These are phyloP conservation scores for Arabidopsis lyrata DNA, from an alignment of 441 rosid genomes.

Conservation along the genomic window DNA sequence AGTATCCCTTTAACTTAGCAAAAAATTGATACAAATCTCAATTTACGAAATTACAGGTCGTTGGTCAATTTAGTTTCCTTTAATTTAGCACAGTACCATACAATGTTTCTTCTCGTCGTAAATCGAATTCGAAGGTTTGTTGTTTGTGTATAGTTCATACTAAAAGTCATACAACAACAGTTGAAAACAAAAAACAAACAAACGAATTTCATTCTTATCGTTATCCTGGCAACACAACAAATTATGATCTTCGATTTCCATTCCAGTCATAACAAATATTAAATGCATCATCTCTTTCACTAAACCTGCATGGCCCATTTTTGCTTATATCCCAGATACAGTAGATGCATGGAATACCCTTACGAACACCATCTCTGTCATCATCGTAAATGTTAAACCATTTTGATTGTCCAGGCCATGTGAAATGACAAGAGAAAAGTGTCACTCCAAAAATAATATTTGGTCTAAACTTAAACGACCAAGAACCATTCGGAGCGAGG, in stretches of 20 bases:
- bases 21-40: not conserved
- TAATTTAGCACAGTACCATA: not conserved
- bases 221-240: too few species aligned
- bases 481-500: slow-evolving; percentile 15
- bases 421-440: slow-evolving; percentile 20
- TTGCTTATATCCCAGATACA: slow-evolving; percentile 13
- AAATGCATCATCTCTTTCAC: too few species aligned
- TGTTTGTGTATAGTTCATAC: too few species aligned
- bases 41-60: not conserved
- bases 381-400: slow-evolving; percentile 29
- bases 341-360: slow-evolving; percentile 1
- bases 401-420: slow-evolving; percentile 13
- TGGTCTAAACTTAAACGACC: slow-evolving; percentile 34
- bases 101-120: not conserved
- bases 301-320: slow-evolving; percentile 14
- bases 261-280: too few species aligned
- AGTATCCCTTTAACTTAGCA: not conserved
- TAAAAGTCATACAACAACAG: too few species aligned
- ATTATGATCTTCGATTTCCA: too few species aligned
- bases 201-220: too few species aligned
- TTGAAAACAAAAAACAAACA: too few species aligned
- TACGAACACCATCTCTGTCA: slow-evolving; percentile 7
- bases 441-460: slow-evolving; percentile 4
- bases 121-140: too few species aligned
- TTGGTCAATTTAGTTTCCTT: not conserved